A percentile compares a stretch with the other conserved stretches of the same genome.
phyloP scores from a whole-genome alignment of 805 yeast species.

The Zygotorulaspora danielsina region DNA sequence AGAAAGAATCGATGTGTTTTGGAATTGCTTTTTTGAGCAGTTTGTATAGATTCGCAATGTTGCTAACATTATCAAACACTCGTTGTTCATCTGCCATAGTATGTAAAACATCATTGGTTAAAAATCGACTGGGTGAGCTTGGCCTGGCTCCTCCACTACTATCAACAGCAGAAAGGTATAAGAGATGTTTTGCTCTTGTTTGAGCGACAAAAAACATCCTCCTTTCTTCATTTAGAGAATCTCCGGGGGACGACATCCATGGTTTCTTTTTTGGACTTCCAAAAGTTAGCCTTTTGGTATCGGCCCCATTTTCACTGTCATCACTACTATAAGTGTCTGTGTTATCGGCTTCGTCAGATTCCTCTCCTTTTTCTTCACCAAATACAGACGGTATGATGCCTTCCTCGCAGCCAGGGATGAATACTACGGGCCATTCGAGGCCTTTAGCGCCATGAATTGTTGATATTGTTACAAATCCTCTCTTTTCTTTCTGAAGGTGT shows the following conservation, averaged over 20 bases:
- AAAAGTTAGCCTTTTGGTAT: constrained; percentile 4
- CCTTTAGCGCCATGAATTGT: constrained; percentile 95
- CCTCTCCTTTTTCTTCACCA: constrained; percentile 36
- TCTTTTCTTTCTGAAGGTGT: constrained; percentile 20
- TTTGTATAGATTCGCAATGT: constrained; percentile 23
- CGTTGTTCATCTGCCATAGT: constrained; percentile 30
- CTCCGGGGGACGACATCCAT: constrained; percentile 10
- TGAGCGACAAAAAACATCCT: constrained; percentile 83
- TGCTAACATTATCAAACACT: constrained; percentile 20
- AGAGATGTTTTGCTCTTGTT: constrained; percentile 68
- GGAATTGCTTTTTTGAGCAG: constrained; percentile 16
- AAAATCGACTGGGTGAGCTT: constrained; percentile 32
- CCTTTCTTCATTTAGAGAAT: constrained; percentile 64
- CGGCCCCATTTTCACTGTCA: constrained; percentile 14
- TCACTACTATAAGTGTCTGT: constrained; percentile 20
- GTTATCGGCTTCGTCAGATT: constrained; percentile 25
- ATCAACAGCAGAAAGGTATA: constrained; percentile 41
- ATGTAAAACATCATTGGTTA: constrained; percentile 26
- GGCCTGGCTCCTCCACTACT: constrained; percentile 17
- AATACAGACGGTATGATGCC: constrained; percentile 60
- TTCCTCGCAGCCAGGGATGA: constrained; percentile 67
- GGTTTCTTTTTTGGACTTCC: constrained; percentile 9
- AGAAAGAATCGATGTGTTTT: constrained; percentile 13
- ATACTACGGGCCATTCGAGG: constrained; percentile 91
- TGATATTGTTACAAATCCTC: constrained; percentile 50